These are phyloP conservation scores for Sedum album DNA, from an alignment of 164 flowering plant genomes.

Conservation along the genomic window DNA sequence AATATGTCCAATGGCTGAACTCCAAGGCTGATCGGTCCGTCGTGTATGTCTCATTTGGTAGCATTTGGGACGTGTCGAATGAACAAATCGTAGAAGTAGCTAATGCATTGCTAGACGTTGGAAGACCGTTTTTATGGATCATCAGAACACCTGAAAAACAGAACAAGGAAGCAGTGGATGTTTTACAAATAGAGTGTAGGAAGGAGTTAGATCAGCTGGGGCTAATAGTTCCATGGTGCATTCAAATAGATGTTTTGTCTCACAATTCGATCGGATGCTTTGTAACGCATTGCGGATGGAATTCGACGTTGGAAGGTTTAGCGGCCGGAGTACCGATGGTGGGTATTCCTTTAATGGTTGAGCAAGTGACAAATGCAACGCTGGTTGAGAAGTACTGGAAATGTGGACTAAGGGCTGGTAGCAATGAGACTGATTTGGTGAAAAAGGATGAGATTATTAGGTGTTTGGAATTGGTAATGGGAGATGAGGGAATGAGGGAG, in stretches of 20 bases:
- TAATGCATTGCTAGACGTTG: slow-evolving; percentile 16
- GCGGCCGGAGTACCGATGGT: neutral
- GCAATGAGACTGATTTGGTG: neutral
- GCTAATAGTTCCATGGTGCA: slow-evolving; percentile 38
- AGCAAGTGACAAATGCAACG: neutral
- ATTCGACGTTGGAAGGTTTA: neutral
- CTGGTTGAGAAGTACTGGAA: neutral
- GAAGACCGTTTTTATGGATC: slow-evolving; percentile 44
- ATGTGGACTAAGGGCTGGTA: neutral
- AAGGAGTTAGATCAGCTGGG: slow-evolving; percentile 21
- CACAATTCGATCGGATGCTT: slow-evolving; percentile 6
- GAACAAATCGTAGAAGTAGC: slow-evolving; percentile 30
- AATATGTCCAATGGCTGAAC: slow-evolving; percentile 35
- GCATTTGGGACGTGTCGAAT: slow-evolving; percentile 16
- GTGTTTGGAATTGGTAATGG: slow-evolving; percentile 5
- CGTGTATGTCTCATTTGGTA: slow-evolving; percentile 40
- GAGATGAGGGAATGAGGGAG: neutral
- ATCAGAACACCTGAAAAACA: slow-evolving; percentile 5
- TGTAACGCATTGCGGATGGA: neutral
- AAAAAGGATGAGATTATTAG: neutral
- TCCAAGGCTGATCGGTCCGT: slow-evolving; percentile 30
- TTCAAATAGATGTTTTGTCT: slow-evolving; percentile 27
- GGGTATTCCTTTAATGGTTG: neutral
- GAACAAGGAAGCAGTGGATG: neutral
- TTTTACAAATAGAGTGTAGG: slow-evolving; percentile 3